Base-by-base conservation (phyloP, 768 basidiomycete species). In the Tylopilus balloui region DNA sequence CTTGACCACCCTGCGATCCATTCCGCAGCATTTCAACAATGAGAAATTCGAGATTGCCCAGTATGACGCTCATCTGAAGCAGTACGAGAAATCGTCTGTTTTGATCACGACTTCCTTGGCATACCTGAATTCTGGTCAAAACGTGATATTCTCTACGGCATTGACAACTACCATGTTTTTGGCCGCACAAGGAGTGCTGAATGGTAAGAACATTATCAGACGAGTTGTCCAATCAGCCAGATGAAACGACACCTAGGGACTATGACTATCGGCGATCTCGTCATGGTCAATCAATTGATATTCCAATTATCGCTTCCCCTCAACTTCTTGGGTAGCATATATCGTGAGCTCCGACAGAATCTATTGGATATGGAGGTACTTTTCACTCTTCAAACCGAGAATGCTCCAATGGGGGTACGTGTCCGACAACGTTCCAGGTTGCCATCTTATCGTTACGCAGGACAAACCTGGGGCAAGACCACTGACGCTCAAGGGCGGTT, bases 211-310 rank as follows among this genome's bases (percentile, higher is more conserved):
- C 12, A 8, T 39, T 14, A 13, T 42, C 17, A 10, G 12, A 19
- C 0, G 14, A 6, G 20, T 28, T 11, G 20, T 40, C 17, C 17
- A 1, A 34, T 19, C 7, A 25, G n/a, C 4, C n/a, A 17, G 6
- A 61, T 45, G 11, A 29, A 37, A 52, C 3, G 21, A 35, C 25
- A 11, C 24, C 12, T 54, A 94, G 94, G 93, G 8, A 92, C 90
- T 0, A 98, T 99, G 95, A 96, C 94, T 4, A 80, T 99, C 20
- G 96, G 96, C 8, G 96, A 99, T 61, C 80, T 99, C 13, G 96
- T 99, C 57, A 98, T 99, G 95, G 88, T 96, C 58, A 99, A 99
- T 68, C 95, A 97, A 63, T 78, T 99, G 21, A 92, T 98, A 28
- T 99, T 99, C 74, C 96, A 99, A 63, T 73, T 99, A 0, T 96